These are phyloP conservation scores for Andrographis paniculata DNA, from an alignment of 305 asterid genomes.

Conservation along the genomic window DNA sequence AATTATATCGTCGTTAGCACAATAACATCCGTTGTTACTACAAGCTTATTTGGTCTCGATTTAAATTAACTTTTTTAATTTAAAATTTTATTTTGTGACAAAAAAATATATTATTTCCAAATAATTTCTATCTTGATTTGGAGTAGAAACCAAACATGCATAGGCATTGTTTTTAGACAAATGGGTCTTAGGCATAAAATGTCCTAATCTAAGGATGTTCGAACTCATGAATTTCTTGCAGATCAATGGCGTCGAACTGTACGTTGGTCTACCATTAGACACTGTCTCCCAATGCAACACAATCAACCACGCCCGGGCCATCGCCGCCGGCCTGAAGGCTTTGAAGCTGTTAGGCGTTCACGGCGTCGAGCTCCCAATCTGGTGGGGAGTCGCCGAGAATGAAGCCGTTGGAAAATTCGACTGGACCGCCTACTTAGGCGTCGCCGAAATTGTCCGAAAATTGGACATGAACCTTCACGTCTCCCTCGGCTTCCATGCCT, in stretches of 20 bases:
- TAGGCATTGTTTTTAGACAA: neutral
- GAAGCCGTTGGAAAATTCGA: slow-evolving; percentile 57
- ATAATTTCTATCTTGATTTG: no score
- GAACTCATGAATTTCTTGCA: slow-evolving; percentile 20
- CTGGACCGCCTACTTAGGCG: slow-evolving; percentile 62
- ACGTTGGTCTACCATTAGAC: slow-evolving; percentile 77
- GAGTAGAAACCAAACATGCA: no score
- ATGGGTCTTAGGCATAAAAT: no score
- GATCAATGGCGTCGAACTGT: slow-evolving; percentile 43
- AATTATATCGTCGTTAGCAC: no score
- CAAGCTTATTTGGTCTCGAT: no score
- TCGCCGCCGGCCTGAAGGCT: slow-evolving; percentile 75
- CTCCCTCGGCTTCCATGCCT: slow-evolving; percentile 71
- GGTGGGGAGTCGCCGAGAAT: slow-evolving; percentile 90
- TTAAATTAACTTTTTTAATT: no score
- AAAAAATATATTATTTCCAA: no score
- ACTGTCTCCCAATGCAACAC: slow-evolving; percentile 46
- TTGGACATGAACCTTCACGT: slow-evolving; percentile 71
- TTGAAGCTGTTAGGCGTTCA: slow-evolving; percentile 73
- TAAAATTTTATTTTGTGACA: no score
- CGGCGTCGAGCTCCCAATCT: slow-evolving; percentile 81
- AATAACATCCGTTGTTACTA: no score
- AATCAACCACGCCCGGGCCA: slow-evolving; percentile 57
- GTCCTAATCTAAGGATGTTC: slow-evolving; percentile 10
- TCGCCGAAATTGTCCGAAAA: slow-evolving; percentile 50